A percentile compares a stretch with the other conserved stretches of the same genome.
These are phyloP conservation scores for Colletotrichum sp. DNA, from an alignment of 2,329 filamentous ascomycete species.

Conservation along the genomic window DNA sequence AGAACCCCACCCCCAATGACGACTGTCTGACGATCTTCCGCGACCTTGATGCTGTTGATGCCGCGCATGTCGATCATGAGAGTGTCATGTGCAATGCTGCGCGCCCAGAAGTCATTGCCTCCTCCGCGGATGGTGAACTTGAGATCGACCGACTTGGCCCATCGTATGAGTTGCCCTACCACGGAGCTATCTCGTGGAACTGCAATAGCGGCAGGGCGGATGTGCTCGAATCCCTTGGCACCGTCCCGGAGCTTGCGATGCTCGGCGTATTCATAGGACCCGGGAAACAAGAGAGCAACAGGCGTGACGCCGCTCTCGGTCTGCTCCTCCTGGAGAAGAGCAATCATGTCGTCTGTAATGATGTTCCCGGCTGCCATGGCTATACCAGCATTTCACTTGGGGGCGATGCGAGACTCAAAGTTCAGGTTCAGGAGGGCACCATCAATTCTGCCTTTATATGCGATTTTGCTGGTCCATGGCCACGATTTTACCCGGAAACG, in stretches of 20 bases:
- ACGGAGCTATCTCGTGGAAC: not conserved
- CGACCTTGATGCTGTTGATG: not conserved
- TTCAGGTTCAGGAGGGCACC: not conserved
- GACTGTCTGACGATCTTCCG: not conserved
- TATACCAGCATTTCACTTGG: no score
- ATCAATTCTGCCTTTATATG: not conserved
- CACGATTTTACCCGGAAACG: not conserved
- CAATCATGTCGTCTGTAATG: not conserved
- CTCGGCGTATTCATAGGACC: not conserved
- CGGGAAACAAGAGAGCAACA: not conserved
- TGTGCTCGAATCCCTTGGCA: not conserved
- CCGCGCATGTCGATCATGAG: not conserved
- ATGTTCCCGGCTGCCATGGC: not conserved
- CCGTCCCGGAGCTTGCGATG: not conserved
- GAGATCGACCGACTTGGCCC: not conserved
- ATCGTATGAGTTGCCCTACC: not conserved
- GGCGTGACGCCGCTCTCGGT: not conserved
- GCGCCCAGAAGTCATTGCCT: not conserved
- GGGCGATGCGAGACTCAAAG: not conserved
- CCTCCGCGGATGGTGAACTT: not conserved
- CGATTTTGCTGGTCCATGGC: not conserved
- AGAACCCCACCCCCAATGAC: not conserved
- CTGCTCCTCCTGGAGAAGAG: not conserved
- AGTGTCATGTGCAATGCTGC: not conserved
- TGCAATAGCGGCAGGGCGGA: not conserved